A percentile compares a stretch with the other conserved stretches of the same genome.
Evolutionary conservation across 768 basidiomycete species (phyloP).

Genomic region (Lepiota venenata): DNA sequence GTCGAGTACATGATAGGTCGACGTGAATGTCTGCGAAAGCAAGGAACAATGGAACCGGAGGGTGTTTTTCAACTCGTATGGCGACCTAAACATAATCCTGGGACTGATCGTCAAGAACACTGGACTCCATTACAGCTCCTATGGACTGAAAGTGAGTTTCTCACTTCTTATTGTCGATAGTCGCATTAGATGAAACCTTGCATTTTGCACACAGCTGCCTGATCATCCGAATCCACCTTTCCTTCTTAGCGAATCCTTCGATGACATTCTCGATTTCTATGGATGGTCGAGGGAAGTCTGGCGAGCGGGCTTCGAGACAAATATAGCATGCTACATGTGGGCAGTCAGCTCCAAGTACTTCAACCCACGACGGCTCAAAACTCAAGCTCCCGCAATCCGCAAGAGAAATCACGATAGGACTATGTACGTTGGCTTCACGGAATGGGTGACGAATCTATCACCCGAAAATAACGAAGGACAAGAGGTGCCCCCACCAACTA

Average conservation of each 20-base stretch:
- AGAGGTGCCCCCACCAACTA: slow-evolving; percentile 19
- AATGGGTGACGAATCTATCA: slow-evolving; percentile 35
- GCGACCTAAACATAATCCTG: slow-evolving; percentile 71
- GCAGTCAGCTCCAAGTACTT: slow-evolving; percentile 52
- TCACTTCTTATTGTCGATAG: neutral
- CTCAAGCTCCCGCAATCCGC: slow-evolving; percentile 30
- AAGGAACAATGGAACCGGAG: slow-evolving; percentile 47
- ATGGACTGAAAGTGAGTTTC: slow-evolving; percentile 54
- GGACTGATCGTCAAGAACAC: slow-evolving; percentile 49
- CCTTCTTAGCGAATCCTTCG: slow-evolving; percentile 45
- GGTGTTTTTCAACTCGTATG: slow-evolving; percentile 59
- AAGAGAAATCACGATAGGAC: slow-evolving; percentile 44
- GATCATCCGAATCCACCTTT: slow-evolving; percentile 43
- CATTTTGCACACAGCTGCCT: slow-evolving; percentile 24
- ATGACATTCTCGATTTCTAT: slow-evolving; percentile 51
- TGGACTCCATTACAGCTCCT: slow-evolving; percentile 46
- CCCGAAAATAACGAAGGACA: slow-evolving; percentile 7
- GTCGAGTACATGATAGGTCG: slow-evolving; percentile 38
- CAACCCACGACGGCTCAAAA: slow-evolving; percentile 34
- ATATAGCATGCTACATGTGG: slow-evolving; percentile 57
- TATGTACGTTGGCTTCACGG: slow-evolving; percentile 60
- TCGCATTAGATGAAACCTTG: neutral
- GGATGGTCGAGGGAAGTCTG: slow-evolving; percentile 52
- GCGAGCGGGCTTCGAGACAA: slow-evolving; percentile 50
- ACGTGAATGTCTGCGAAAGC: slow-evolving; percentile 56